Evolutionary conservation across 305 asterid genomes (phyloP).

Genomic region (Ruellia speciosa): DNA sequence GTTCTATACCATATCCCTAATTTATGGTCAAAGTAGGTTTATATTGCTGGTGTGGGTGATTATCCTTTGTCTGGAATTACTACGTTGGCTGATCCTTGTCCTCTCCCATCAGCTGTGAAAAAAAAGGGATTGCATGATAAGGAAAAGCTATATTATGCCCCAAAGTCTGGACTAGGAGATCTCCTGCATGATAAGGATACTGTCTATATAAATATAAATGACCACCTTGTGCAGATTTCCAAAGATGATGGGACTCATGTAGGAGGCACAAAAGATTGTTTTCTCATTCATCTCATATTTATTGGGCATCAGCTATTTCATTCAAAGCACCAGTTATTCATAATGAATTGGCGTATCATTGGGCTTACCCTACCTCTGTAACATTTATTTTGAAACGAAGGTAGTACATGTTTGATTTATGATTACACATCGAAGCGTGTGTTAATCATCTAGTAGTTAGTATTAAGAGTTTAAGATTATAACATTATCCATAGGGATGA

Average conservation of each 20-base stretch:
- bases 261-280: slow-evolving; percentile 43
- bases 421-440: too few relatives aligned
- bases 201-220: slow-evolving; percentile 86
- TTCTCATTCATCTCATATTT: slow-evolving; percentile 7
- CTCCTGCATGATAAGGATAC: slow-evolving; percentile 96
- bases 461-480: too few relatives aligned
- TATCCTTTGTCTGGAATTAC: slow-evolving; percentile 56
- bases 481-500: too few relatives aligned
- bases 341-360: too few relatives aligned
- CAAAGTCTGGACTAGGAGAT: slow-evolving; percentile 96
- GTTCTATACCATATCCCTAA: slow-evolving; percentile 11
- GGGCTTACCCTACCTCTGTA: too few relatives aligned
- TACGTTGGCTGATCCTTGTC: slow-evolving; percentile 85
- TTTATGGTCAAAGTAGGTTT: slow-evolving; percentile 43
- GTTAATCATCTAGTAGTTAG: too few relatives aligned
- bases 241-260: slow-evolving; percentile 44
- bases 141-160: slow-evolving; percentile 93
- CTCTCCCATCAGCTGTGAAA: slow-evolving; percentile 93
- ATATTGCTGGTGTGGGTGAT: slow-evolving; percentile 98
- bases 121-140: slow-evolving; percentile 95
- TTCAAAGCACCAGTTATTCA: too few relatives aligned
- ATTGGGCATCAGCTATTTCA: too few relatives aligned
- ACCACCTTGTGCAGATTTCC: slow-evolving; percentile 85
- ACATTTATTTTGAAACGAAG: too few relatives aligned
- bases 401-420: too few relatives aligned